These are phyloP conservation scores for Coleophoma cylindrospora DNA, from an alignment of 2,329 filamentous ascomycete genomes.

Conservation along the genomic window DNA sequence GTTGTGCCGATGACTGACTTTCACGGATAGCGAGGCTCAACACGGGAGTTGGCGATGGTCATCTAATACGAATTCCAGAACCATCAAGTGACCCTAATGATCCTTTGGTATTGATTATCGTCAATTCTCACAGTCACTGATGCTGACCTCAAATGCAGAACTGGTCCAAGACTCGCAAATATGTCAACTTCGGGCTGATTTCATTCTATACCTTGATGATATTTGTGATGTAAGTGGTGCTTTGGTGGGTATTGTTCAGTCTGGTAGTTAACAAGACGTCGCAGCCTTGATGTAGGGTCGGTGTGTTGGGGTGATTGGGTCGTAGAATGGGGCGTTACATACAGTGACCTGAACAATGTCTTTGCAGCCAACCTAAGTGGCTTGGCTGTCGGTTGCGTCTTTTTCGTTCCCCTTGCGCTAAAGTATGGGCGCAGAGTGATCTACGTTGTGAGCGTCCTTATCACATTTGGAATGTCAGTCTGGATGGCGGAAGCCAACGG, in stretches of 20 bases:
- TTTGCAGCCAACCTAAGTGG: constrained; percentile 37
- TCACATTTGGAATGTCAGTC: constrained; percentile 30
- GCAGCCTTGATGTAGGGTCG: not conserved
- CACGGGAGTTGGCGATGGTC: not conserved
- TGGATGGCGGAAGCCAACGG: constrained; percentile 40
- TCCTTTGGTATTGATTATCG: constrained; percentile 3
- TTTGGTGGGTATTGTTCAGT: too few relatives aligned
- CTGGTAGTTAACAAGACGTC: too few relatives aligned
- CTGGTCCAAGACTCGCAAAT: constrained; percentile 36
- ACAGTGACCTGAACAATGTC: constrained; percentile 35
- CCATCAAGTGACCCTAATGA: constrained; percentile 13
- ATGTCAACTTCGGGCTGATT: constrained; percentile 34
- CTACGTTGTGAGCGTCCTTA: constrained; percentile 35
- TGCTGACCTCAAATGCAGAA: constrained; percentile 20
- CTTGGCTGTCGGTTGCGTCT: constrained; percentile 33
- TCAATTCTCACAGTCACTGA: not conserved
- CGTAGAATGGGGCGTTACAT: constrained; percentile 30
- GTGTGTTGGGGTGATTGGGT: not conserved
- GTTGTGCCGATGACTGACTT: not conserved
- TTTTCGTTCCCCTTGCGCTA: constrained; percentile 39
- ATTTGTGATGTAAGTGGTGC: constrained; percentile 21
- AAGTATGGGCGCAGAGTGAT: constrained; percentile 40
- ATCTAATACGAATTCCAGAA: constrained; percentile 4
- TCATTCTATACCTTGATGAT: constrained; percentile 36
- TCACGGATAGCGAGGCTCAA: not conserved